These are phyloP conservation scores for Thelephora aurantiotincta DNA, from an alignment of 768 basidiomycete species.

Conservation along the genomic window DNA sequence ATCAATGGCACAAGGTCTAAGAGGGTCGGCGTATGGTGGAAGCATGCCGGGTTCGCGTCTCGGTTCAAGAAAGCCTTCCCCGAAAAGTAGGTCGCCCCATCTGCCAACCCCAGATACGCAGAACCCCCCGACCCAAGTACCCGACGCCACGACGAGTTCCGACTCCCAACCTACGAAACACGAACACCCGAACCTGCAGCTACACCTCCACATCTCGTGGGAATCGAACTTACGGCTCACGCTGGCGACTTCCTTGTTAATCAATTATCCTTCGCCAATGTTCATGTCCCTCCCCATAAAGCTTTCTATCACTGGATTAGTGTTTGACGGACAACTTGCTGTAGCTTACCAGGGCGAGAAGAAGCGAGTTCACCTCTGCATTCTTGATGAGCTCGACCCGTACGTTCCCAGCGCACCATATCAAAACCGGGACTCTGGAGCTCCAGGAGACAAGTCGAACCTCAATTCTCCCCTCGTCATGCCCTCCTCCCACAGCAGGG, in stretches of 20 bases:
- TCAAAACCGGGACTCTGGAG: slow-evolving; percentile 22
- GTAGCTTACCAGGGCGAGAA: slow-evolving; percentile 85
- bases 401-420: slow-evolving; percentile 49
- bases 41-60: neutral
- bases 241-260: slow-evolving; percentile 82
- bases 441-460: slow-evolving; percentile 35
- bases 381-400: slow-evolving; percentile 79
- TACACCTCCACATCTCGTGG: slow-evolving; percentile 80
- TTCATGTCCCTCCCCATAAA: slow-evolving; percentile 97
- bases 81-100: neutral
- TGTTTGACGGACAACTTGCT: slow-evolving; percentile 78
- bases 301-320: slow-evolving; percentile 78
- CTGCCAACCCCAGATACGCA: neutral
- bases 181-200: slow-evolving; percentile 59
- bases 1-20: neutral
- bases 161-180: no score
- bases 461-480: no score
- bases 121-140: neutral
- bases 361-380: slow-evolving; percentile 71
- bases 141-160: no score
- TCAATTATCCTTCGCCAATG: slow-evolving; percentile 91
- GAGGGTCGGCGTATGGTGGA: no score
- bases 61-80: no score
- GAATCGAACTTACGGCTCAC: slow-evolving; percentile 80
- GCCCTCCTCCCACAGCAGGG: no score